A percentile compares a stretch with the other conserved stretches of the same genome.
phyloP scores from a whole-genome alignment of 1,139 yeast species.

The Yamadazyma atlantica region DNA sequence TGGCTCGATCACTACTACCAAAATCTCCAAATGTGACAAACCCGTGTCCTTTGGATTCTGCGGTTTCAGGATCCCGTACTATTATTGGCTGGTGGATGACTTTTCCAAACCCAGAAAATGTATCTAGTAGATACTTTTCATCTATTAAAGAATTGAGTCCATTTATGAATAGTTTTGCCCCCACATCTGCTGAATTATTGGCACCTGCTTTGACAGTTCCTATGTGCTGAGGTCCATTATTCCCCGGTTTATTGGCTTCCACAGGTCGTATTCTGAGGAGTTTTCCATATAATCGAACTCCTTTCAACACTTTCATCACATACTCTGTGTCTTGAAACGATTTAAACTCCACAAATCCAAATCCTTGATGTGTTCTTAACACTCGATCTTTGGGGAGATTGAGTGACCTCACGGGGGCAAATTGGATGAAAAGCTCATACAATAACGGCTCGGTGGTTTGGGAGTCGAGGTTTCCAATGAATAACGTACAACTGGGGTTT shows the following conservation, averaged over 20 bases:
- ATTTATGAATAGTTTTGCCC: slow-evolving; percentile 76
- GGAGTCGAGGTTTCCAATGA: slow-evolving; percentile 82
- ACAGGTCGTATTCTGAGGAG: slow-evolving; percentile 47
- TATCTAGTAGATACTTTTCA: slow-evolving; percentile 52
- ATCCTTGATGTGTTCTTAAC: slow-evolving; percentile 74
- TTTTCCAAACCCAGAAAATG: slow-evolving; percentile 73
- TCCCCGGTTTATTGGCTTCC: slow-evolving; percentile 8
- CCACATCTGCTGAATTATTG: slow-evolving; percentile 42
- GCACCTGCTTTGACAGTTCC: slow-evolving; percentile 6
- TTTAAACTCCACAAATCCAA: slow-evolving; percentile 79
- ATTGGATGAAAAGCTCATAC: slow-evolving; percentile 82
- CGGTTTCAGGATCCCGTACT: slow-evolving; percentile 46
- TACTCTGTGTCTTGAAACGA: slow-evolving; percentile 68
- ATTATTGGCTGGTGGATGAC: slow-evolving; percentile 54
- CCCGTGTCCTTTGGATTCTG: slow-evolving; percentile 63
- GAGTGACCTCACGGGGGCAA: slow-evolving; percentile 73
- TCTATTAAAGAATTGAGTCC: slow-evolving; percentile 72
- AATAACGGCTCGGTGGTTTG: slow-evolving; percentile 66
- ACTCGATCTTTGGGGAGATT: slow-evolving; percentile 81
- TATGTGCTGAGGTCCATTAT: slow-evolving; percentile 2
- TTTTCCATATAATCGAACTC: slow-evolving; percentile 65
- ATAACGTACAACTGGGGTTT: slow-evolving; percentile 67
- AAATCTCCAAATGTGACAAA: slow-evolving; percentile 62
- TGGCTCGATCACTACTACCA: slow-evolving; percentile 70
- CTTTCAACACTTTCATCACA: slow-evolving; percentile 59